Conservation (phyloP, 371 early-diverging fungal species). For the Entomophthora muscae region DNA sequence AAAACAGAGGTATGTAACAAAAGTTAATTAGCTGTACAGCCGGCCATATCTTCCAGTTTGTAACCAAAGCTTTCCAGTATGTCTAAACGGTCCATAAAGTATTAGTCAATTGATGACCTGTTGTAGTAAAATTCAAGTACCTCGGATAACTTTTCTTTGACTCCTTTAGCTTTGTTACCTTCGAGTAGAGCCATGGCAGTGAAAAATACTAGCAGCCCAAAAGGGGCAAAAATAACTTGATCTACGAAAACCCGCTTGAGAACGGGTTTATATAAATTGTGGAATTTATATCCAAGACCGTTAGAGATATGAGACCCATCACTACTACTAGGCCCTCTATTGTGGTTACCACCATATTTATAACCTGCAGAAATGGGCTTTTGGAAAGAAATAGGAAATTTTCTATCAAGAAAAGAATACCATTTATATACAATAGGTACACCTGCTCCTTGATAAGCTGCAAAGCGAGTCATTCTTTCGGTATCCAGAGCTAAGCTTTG, state of each 20-base stretch:
- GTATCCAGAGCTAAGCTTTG: constrained; percentile 10
- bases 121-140: constrained; percentile 13
- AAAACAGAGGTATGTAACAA: constrained; percentile 48
- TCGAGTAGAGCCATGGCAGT: constrained; percentile 43
- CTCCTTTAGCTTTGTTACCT: constrained; percentile 26
- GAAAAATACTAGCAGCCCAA: constrained; percentile 47
- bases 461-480: constrained; percentile 28
- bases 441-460: constrained; percentile 46
- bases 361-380: neutral
- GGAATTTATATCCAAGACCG: constrained; percentile 1
- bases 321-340: neutral
- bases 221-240: constrained; percentile 53
- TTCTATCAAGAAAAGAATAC: constrained; percentile 46
- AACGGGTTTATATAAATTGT: constrained; percentile 10
- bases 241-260: constrained; percentile 38
- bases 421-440: constrained; percentile 56
- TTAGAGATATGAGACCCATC: constrained; percentile 9
- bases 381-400: constrained; percentile 28
- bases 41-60: constrained; percentile 72
- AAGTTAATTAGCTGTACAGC: constrained; percentile 61
- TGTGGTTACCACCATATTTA: neutral
- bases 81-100: constrained; percentile 15
- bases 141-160: constrained; percentile 36
- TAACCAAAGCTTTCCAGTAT: constrained; percentile 38
- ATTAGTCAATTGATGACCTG: neutral